phyloP scores from a whole-genome alignment of 352 stramenopile species.

The Globisporangium lucens region DNA sequence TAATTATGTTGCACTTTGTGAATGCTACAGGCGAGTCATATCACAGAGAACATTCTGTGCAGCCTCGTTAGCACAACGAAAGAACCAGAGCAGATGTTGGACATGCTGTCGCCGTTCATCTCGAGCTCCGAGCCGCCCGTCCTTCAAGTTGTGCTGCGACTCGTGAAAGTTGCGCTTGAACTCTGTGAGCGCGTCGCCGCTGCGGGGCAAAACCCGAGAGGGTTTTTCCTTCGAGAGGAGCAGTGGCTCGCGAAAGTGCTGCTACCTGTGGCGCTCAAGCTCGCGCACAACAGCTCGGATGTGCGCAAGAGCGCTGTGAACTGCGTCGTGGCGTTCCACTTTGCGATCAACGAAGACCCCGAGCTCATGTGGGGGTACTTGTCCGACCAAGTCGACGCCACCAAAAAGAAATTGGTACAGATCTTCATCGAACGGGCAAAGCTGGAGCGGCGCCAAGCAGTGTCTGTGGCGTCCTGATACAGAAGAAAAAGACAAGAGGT shows the following conservation, averaged over 20 bases:
- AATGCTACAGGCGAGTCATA: conserved; percentile 35
- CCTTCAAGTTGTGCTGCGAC: conserved; percentile 46
- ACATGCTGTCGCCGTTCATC: conserved; percentile 39
- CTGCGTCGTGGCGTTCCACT: conserved; percentile 64
- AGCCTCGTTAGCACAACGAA: conserved; percentile 30
- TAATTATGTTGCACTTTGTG: background rate
- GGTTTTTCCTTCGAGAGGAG: conserved; percentile 27
- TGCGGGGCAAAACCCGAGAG: background rate
- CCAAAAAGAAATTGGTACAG: conserved; percentile 52
- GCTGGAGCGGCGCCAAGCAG: conserved; percentile 25
- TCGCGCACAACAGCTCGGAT: conserved; percentile 52
- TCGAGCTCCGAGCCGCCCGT: conserved; percentile 33
- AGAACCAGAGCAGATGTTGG: conserved; percentile 34
- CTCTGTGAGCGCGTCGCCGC: conserved; percentile 24
- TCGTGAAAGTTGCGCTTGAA: conserved; percentile 47
- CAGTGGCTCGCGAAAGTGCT: conserved; percentile 36
- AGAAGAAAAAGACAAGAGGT: background rate
- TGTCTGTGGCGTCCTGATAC: conserved; percentile 6
- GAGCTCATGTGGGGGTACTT: conserved; percentile 46
- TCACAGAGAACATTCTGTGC: conserved; percentile 49
- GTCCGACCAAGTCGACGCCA: conserved; percentile 42
- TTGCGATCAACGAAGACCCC: conserved; percentile 45
- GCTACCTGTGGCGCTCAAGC: conserved; percentile 25
- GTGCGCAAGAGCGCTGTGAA: conserved; percentile 70
- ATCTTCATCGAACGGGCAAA: conserved; percentile 78